phyloP scores from a whole-genome alignment of 306 rosid species.

The Betula pendula region DNA sequence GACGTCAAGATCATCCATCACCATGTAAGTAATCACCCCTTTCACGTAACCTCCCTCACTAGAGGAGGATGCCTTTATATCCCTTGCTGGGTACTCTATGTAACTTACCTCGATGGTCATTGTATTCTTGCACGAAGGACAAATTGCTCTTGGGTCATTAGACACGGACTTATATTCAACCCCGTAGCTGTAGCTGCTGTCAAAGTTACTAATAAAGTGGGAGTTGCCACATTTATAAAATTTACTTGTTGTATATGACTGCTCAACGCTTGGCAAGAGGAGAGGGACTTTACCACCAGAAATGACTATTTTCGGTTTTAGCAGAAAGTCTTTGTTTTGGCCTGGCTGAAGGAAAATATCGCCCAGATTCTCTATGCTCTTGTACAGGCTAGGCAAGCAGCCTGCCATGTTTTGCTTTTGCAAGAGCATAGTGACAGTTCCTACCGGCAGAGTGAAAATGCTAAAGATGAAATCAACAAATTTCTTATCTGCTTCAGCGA shows the following conservation, averaged over 20 bases:
- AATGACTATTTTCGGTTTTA: neutral
- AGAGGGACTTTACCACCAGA: neutral
- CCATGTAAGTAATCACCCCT: constrained; percentile 34
- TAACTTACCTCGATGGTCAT: neutral
- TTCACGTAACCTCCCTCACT: constrained; percentile 27
- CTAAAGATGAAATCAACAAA: neutral
- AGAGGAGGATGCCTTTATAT: neutral
- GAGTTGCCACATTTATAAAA: too few relatives aligned
- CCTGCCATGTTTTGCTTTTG: constrained; percentile 9
- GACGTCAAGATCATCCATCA: constrained; percentile 40
- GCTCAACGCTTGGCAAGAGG: neutral
- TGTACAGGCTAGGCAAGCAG: constrained; percentile 10
- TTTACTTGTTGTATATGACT: neutral
- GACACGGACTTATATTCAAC: too few relatives aligned
- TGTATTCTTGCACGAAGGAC: too few relatives aligned
- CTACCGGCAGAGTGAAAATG: neutral
- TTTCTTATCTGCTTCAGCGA: neutral
- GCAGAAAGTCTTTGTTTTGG: neutral
- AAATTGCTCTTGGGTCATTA: too few relatives aligned
- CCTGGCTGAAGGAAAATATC: constrained; percentile 1
- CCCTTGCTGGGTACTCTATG: neutral
- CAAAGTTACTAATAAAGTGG: too few relatives aligned
- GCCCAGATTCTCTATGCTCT: constrained; percentile 18
- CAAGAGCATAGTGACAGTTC: neutral
- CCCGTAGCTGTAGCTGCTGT: too few relatives aligned